A percentile compares a stretch with the other conserved stretches of the same genome.
phyloP scores from a whole-genome alignment of 768 basidiomycete genomes.

The Leccinum ochraceum region DNA sequence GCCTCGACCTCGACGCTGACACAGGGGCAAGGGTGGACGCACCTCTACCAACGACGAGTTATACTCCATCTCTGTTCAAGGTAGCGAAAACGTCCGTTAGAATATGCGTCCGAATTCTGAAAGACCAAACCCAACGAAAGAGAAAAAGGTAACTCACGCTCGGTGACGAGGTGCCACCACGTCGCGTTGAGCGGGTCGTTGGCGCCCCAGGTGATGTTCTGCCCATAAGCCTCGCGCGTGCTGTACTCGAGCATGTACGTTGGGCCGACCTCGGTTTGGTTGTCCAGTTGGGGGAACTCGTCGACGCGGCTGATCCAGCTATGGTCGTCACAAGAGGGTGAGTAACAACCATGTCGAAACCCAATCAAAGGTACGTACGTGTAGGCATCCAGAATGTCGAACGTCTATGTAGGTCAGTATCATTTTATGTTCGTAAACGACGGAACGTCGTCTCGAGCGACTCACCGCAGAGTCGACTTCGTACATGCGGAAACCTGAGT shows the following conservation, averaged over 20 bases:
- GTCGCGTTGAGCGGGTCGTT: slow-evolving; percentile 73
- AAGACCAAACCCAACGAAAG: neutral
- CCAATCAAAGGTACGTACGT: slow-evolving; percentile 47
- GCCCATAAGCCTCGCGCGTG: slow-evolving; percentile 66
- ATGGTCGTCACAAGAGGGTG: neutral
- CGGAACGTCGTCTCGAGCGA: neutral
- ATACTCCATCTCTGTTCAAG: slow-evolving; percentile 25
- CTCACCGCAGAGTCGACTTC: slow-evolving; percentile 40
- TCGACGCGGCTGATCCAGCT: slow-evolving; percentile 69
- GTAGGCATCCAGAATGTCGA: slow-evolving; percentile 71
- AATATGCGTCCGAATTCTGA: neutral
- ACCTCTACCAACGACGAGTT: slow-evolving; percentile 27
- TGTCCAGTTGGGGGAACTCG: slow-evolving; percentile 55
- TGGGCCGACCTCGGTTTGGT: slow-evolving; percentile 56
- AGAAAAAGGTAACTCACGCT: slow-evolving; percentile 42
- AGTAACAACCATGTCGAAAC: neutral
- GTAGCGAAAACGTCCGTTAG: neutral
- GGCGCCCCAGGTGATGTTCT: slow-evolving; percentile 50
- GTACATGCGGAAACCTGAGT: slow-evolving; percentile 64
- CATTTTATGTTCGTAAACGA: neutral
- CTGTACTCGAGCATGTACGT: slow-evolving; percentile 63
- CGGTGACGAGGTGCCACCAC: slow-evolving; percentile 79
- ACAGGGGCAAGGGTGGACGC: neutral
- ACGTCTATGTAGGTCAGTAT: slow-evolving; percentile 50
- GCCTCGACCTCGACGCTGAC: neutral